phyloP scores from a whole-genome alignment of 345 rosid genomes.

The Lepidium africanum region DNA sequence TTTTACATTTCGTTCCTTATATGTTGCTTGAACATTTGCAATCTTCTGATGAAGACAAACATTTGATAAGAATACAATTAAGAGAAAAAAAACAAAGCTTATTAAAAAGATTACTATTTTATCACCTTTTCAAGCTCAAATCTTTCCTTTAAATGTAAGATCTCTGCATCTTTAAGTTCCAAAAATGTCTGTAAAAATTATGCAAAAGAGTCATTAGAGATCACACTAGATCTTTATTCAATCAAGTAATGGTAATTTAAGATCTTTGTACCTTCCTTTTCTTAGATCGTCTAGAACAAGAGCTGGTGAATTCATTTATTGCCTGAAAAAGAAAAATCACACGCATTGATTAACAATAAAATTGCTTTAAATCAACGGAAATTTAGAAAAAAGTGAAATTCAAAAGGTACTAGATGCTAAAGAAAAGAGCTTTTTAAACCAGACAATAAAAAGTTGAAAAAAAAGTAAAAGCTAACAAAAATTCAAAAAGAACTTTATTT shows the following conservation, averaged over 20 bases:
- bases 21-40: conserved; percentile 43
- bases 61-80: neutral
- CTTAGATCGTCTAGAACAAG: conserved; percentile 37
- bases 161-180: conserved; percentile 67
- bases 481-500: neutral
- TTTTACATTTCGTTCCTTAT: conserved; percentile 34
- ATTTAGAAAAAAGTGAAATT: neutral
- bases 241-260: neutral
- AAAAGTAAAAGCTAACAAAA: neutral
- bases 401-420: neutral
- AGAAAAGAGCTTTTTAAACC: neutral
- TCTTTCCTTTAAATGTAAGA: conserved; percentile 48
- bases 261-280: conserved; percentile 48
- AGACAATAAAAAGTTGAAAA: neutral
- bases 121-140: conserved; percentile 45
- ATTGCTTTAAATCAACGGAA: too few relatives aligned
- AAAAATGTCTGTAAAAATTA: conserved; percentile 48
- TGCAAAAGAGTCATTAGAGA: neutral
- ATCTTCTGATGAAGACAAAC: conserved; percentile 45
- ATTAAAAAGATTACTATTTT: neutral
- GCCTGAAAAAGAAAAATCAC: conserved; percentile 33
- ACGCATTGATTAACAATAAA: neutral
- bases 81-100: neutral
- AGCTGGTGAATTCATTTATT: conserved; percentile 36
- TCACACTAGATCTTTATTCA: neutral